These are phyloP conservation scores for Calonectria pauciramosa DNA, from an alignment of 2,329 filamentous ascomycete genomes.

Conservation along the genomic window DNA sequence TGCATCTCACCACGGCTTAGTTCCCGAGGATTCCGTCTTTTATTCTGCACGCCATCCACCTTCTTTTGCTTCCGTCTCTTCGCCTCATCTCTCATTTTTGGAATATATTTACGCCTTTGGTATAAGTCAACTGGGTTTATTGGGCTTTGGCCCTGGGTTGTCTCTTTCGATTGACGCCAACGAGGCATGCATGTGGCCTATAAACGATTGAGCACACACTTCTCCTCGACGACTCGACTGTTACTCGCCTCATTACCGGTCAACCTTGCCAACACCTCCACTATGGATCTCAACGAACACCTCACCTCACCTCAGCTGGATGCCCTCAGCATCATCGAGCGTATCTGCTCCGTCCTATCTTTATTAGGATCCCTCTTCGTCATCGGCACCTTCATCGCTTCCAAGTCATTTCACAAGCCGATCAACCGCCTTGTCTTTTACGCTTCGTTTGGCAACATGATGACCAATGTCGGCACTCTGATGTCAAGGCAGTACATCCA, in stretches of 20 bases:
- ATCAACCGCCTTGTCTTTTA: conserved; percentile 90
- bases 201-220: background rate
- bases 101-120: background rate
- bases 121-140: background rate
- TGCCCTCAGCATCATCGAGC: conserved; percentile 74
- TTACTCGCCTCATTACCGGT: background rate
- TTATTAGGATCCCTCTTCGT: conserved; percentile 79
- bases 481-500: conserved; percentile 75
- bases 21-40: conserved; percentile 5
- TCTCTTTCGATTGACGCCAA: background rate
- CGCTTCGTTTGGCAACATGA: conserved; percentile 84
- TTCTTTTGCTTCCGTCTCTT: conserved; percentile 26
- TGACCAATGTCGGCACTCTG: conserved; percentile 82
- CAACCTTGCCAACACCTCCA: background rate
- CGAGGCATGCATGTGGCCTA: conserved; percentile 18
- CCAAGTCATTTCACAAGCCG: conserved; percentile 82
- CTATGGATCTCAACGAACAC: conserved; percentile 12
- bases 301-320: conserved; percentile 57
- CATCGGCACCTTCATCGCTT: conserved; percentile 77
- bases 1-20: background rate
- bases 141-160: background rate
- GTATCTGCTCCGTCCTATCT: conserved; percentile 78
- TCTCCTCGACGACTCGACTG: background rate
- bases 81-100: conserved; percentile 9
- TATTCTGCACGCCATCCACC: conserved; percentile 12